Evolutionary conservation across 257 asterid genomes (phyloP).

Genomic region (Solanum tarijense): DNA sequence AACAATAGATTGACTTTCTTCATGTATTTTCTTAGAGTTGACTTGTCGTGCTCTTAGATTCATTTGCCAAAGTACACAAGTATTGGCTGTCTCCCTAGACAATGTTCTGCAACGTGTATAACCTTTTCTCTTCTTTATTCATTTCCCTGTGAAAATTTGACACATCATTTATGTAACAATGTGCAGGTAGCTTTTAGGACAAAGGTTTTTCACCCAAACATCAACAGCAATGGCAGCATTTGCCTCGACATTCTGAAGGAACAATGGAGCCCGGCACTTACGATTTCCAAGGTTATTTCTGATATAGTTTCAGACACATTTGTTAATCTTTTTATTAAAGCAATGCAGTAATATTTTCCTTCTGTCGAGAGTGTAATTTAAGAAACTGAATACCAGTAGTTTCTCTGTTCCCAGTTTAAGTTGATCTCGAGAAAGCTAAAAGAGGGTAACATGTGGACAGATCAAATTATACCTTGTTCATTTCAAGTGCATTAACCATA

Average conservation of each 20-base stretch:
- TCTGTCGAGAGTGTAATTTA: neutral
- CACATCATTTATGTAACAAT: neutral
- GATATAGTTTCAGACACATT: neutral
- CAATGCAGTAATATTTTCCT: neutral
- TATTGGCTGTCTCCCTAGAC: neutral
- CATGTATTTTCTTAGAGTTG: neutral
- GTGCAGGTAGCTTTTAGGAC: conserved; percentile 33
- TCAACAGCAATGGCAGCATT: conserved; percentile 36
- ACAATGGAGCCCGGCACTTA: conserved; percentile 39
- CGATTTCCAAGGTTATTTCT: conserved; percentile 25
- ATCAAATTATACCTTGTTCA: neutral
- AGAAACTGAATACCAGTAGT: neutral
- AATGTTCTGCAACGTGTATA: neutral
- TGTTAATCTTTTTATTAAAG: neutral
- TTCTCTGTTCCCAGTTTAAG: neutral
- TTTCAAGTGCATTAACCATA: neutral
- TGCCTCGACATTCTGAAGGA: conserved; percentile 35
- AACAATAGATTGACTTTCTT: neutral
- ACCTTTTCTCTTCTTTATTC: neutral
- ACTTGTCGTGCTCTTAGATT: neutral
- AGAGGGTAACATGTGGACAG: no score
- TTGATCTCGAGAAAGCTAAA: neutral
- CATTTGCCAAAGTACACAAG: neutral
- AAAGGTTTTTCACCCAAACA: conserved; percentile 32
- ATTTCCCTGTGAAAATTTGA: neutral